Conservation (phyloP, 148 eudicot species). For the Chenopodium quinoa region DNA sequence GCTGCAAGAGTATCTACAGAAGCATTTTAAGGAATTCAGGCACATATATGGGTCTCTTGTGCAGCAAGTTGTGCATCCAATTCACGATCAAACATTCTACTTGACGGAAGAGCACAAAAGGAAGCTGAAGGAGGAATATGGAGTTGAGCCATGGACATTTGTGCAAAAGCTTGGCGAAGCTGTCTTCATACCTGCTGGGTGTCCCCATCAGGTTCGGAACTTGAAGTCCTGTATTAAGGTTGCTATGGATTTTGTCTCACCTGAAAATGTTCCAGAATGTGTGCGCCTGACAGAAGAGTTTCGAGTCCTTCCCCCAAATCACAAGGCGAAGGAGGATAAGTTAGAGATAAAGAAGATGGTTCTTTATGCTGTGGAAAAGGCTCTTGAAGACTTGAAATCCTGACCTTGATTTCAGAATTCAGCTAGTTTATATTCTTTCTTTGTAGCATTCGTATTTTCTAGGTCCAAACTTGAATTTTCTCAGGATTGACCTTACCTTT, state of each 20-base stretch:
- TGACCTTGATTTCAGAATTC: slow-evolving; percentile 4
- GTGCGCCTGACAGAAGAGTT: slow-evolving; percentile 47
- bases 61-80: slow-evolving; percentile 48
- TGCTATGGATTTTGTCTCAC: slow-evolving; percentile 52
- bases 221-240: slow-evolving; percentile 57
- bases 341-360: slow-evolving; percentile 50
- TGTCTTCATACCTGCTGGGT: slow-evolving; percentile 63
- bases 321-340: slow-evolving; percentile 51
- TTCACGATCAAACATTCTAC: slow-evolving; percentile 60
- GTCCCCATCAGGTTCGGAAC: slow-evolving; percentile 66
- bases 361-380: slow-evolving; percentile 38
- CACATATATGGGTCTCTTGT: slow-evolving; percentile 51
- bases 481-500: slow-evolving; percentile 15
- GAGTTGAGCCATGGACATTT: slow-evolving; percentile 61
- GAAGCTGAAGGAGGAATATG: slow-evolving; percentile 53
- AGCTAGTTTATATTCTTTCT: slow-evolving; percentile 7
- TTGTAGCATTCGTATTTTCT: neutral
- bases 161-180: slow-evolving; percentile 56
- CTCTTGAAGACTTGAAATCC: slow-evolving; percentile 37
- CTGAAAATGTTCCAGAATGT: slow-evolving; percentile 50
- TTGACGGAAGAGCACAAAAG: slow-evolving; percentile 53
- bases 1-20: slow-evolving; percentile 48
- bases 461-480: neutral
- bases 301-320: slow-evolving; percentile 40
- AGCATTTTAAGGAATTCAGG: slow-evolving; percentile 59